These are phyloP conservation scores for Phytophthora pluvialis DNA, from an alignment of 352 stramenopile species.

Conservation along the genomic window DNA sequence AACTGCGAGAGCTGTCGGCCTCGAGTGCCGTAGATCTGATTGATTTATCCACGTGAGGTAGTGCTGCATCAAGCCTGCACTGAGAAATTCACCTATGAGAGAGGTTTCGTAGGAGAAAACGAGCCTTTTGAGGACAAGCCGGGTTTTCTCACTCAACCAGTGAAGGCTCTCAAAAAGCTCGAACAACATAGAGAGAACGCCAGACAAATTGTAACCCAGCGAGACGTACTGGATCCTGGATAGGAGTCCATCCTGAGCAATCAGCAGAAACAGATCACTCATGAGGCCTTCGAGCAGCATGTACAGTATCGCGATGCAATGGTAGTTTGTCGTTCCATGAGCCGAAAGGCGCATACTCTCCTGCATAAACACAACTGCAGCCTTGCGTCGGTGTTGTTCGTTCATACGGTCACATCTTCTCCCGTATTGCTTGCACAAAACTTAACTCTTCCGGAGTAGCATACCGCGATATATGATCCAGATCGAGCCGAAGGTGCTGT, in stretches of 20 bases:
- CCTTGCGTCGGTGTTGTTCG: slow-evolving; percentile 4
- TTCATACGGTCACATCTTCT: slow-evolving; percentile 18
- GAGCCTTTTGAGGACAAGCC: slow-evolving; percentile 20
- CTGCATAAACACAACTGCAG: slow-evolving; percentile 29
- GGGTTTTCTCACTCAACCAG: slow-evolving; percentile 4
- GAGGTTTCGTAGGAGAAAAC: slow-evolving; percentile 33
- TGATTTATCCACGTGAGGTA: slow-evolving; percentile 28
- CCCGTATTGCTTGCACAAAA: slow-evolving; percentile 21
- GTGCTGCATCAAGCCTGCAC: slow-evolving; percentile 14
- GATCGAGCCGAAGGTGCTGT: slow-evolving; percentile 16
- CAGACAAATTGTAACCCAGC: slow-evolving; percentile 38
- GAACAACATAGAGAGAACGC: slow-evolving; percentile 32
- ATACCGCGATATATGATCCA: slow-evolving; percentile 35
- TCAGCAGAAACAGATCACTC: slow-evolving; percentile 39
- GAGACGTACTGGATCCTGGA: slow-evolving; percentile 35
- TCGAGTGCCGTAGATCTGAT: slow-evolving; percentile 12
- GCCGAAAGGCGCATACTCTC: slow-evolving; percentile 32
- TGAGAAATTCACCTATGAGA: slow-evolving; percentile 23
- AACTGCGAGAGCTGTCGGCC: slow-evolving; percentile 16
- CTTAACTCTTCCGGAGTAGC: slow-evolving; percentile 26
- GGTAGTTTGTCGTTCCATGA: slow-evolving; percentile 20
- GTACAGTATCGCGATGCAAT: slow-evolving; percentile 28
- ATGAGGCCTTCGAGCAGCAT: slow-evolving; percentile 35
- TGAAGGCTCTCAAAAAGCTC: slow-evolving; percentile 30
- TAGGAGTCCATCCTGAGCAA: slow-evolving; percentile 25